Evolutionary conservation across 129 eudicot genomes (phyloP).

Genomic region (Oenanthe sinensis): DNA sequence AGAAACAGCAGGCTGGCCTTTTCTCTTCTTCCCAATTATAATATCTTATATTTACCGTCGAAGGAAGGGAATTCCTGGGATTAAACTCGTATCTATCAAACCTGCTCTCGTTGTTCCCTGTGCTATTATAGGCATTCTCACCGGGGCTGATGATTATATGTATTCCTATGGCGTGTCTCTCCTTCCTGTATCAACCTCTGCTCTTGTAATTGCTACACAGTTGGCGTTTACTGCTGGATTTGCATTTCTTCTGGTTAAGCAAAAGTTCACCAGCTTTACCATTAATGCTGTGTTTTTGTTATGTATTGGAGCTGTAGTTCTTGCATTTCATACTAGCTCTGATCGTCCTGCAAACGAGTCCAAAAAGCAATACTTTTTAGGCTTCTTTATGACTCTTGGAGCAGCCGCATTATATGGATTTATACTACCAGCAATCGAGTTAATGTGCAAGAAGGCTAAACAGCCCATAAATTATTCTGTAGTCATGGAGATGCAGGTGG

Average conservation of each 20-base stretch:
- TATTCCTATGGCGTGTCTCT: slow-evolving; percentile 32
- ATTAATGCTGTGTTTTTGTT: slow-evolving; percentile 30
- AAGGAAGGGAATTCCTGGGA: slow-evolving; percentile 6
- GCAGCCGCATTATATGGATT: slow-evolving; percentile 40
- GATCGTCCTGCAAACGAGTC: slow-evolving; percentile 40
- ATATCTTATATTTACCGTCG: slow-evolving; percentile 21
- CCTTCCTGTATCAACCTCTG: slow-evolving; percentile 42
- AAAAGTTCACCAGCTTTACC: slow-evolving; percentile 26
- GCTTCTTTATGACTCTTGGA: too few species aligned
- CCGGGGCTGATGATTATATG: slow-evolving; percentile 37
- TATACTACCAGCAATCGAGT: slow-evolving; percentile 33
- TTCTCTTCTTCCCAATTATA: slow-evolving; percentile 24
- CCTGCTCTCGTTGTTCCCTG: slow-evolving; percentile 27
- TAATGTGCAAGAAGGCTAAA: slow-evolving; percentile 36
- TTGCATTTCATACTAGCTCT: slow-evolving; percentile 36
- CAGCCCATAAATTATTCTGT: slow-evolving; percentile 31
- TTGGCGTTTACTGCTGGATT: slow-evolving; percentile 49
- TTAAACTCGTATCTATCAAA: slow-evolving; percentile 17
- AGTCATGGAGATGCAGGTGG: slow-evolving; percentile 55
- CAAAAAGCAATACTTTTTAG: slow-evolving; percentile 22
- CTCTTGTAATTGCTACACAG: slow-evolving; percentile 37
- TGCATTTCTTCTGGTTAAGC: slow-evolving; percentile 42
- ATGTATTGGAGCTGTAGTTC: slow-evolving; percentile 36
- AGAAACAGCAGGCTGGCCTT: slow-evolving; percentile 44
- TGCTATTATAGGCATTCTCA: slow-evolving; percentile 31